phyloP scores from a whole-genome alignment of 192 early-diverging fungal species.

The Linderina pennispora region DNA sequence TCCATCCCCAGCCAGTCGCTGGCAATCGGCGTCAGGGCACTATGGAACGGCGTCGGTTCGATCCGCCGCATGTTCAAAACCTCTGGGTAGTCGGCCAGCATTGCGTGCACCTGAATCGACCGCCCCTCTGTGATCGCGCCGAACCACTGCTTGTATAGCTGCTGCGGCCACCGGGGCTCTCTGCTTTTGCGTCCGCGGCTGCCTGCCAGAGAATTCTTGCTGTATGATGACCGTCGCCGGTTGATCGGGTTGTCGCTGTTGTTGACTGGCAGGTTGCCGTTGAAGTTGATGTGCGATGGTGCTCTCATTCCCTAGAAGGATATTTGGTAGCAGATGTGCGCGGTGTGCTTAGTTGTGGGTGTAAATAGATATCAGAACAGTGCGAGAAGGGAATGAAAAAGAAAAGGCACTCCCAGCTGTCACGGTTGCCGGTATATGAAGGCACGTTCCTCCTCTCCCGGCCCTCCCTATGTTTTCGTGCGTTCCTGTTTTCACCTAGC shows the following conservation, averaged over 20 bases:
- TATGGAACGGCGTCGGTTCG: constrained; percentile 47
- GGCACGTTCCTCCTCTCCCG: no score
- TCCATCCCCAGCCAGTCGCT: constrained; percentile 47
- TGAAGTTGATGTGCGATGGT: constrained; percentile 46
- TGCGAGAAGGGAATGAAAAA: neutral
- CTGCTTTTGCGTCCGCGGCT: no score
- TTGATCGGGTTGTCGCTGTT: neutral
- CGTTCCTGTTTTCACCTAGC: no score
- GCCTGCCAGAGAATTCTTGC: no score
- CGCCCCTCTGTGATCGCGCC: constrained; percentile 47
- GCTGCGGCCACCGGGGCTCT: constrained; percentile 17
- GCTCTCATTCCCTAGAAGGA: constrained; percentile 48
- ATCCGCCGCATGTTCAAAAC: constrained; percentile 44
- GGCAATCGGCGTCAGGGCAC: constrained; percentile 41
- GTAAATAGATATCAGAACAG: no score
- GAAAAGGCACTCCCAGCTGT: no score
- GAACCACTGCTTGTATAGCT: constrained; percentile 48
- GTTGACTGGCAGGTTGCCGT: constrained; percentile 23
- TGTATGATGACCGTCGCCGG: no score
- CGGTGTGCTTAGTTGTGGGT: no score
- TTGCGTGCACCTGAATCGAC: constrained; percentile 44
- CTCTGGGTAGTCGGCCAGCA: constrained; percentile 42
- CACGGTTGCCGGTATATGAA: no score
- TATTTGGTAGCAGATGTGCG: no score
- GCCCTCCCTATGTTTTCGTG: no score